Evolutionary conservation across 2,329 filamentous ascomycete species (phyloP), one percentile per base, ranked within the genome.

Genomic region (Nothomitra cinnamomea): DNA sequence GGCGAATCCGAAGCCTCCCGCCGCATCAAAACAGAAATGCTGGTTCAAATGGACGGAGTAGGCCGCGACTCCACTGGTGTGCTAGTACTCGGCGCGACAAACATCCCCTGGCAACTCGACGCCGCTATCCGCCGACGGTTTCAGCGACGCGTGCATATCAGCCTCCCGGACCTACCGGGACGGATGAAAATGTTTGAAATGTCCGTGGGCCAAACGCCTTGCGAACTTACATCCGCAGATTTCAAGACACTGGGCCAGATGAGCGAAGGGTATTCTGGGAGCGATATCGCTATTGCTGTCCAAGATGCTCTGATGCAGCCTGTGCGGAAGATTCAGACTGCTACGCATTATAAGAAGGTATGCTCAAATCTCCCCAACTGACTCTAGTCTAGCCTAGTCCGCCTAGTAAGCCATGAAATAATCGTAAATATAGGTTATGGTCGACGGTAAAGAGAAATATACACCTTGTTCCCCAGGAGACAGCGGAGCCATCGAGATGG

Each of bases 41-140:
- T 98, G 13, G 90, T 98, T 17, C 92, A 98, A 69, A 98, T 98
- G 92, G 92, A 98, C 62, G 94, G 92, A 70, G 92, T 98, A 8
- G 94, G 92, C 58, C 90, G 94, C 58, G 92, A 98, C 68, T 90
- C 85, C 57, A 88, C 85, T 62, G 92, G 90, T 19, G 90, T 98
- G 7, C 74, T 98, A 22, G 94, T 98, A 41, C 78, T 98, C 2
- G 92, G 92, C 56, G 92, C 92, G 53, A 98, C 92, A 54, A 98
- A 98, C 66, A 96, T 98, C 57, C 92, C 92, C 17, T 98, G 92
- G 92, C 90, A 98, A 73, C 77, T 98, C 50, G 92, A 98, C 66
- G 85, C 87, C 10, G 92, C 92, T 61, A 98, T 98, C 62, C 83
- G 92, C 60, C 80, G 92, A 67, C 87, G 92, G 64, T 98, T 98